Conservation (phyloP, 75 land plant genomes). For the Gnetum montanum region DNA sequence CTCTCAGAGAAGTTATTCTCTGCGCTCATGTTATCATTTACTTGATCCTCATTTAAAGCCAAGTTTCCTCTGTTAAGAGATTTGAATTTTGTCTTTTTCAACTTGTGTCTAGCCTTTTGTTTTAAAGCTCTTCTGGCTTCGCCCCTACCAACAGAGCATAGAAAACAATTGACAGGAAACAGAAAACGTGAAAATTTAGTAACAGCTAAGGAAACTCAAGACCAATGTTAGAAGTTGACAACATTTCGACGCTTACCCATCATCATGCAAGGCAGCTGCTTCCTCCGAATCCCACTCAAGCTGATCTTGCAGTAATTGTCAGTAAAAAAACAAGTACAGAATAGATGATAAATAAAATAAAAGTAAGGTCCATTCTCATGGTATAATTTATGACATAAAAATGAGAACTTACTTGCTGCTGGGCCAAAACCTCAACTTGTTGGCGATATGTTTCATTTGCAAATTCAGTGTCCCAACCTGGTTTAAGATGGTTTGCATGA, state of each 20-base stretch:
- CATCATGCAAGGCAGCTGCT: conserved; percentile 27
- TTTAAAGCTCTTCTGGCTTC: conserved; percentile 11
- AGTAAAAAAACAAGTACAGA: no score
- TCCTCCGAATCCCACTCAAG: conserved; percentile 35
- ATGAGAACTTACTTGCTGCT: conserved; percentile 72
- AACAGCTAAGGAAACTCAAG: no score
- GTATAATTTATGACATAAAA: no score
- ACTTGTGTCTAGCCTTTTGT: conserved; percentile 55
- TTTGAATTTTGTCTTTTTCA: conserved; percentile 79
- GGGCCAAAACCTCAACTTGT: conserved; percentile 88
- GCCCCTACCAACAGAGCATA: no score
- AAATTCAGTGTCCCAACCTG: conserved; percentile 97
- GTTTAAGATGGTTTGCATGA: background rate
- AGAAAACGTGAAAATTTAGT: no score
- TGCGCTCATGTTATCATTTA: conserved; percentile 13
- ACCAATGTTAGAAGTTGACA: no score
- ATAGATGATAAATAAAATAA: no score
- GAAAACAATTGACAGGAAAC: no score
- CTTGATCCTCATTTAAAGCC: conserved; percentile 31
- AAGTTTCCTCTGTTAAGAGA: conserved; percentile 62
- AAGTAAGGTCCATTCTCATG: no score
- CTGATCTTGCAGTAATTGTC: conserved; percentile 32
- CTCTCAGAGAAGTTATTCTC: conserved; percentile 21
- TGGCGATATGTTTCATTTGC: conserved; percentile 94
- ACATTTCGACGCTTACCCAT: conserved; percentile 29